These are phyloP conservation scores for Arachnomyces sp. DNA, from an alignment of 2,329 filamentous ascomycete species.

Conservation along the genomic window DNA sequence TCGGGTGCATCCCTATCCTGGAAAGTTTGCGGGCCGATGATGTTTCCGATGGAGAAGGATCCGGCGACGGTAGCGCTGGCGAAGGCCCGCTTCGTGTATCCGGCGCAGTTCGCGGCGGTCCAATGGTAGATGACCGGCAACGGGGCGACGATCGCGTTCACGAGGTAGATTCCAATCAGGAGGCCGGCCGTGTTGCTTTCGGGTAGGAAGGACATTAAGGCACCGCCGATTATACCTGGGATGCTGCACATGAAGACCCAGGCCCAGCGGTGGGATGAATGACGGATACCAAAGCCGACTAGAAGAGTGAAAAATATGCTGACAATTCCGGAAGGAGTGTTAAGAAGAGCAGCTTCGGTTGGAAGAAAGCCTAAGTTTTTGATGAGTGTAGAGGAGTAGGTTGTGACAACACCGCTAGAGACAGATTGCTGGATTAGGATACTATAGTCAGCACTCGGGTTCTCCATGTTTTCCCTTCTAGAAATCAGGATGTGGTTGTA, in stretches of 20 bases:
- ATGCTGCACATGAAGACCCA: constrained; percentile 36
- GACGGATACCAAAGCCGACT: constrained; percentile 31
- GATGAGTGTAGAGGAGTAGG: constrained; percentile 38
- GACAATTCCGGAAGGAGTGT: constrained; percentile 38
- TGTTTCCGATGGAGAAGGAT: constrained; percentile 27
- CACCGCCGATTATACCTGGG: constrained; percentile 39
- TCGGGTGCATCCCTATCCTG: constrained; percentile 36
- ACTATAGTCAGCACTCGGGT: constrained; percentile 25
- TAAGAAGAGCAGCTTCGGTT: constrained; percentile 37
- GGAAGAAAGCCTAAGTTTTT: constrained; percentile 36
- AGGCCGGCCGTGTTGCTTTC: constrained; percentile 32
- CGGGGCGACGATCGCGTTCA: constrained; percentile 32
- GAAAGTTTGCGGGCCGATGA: constrained; percentile 33
- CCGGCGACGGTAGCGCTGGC: constrained; percentile 38
- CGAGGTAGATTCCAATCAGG: constrained; percentile 38
- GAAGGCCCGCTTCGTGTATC: constrained; percentile 43
- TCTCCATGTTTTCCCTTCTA: constrained; percentile 19
- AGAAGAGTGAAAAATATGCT: constrained; percentile 32
- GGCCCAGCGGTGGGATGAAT: constrained; percentile 32
- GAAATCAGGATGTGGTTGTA: constrained; percentile 14
- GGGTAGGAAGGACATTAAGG: constrained; percentile 29
- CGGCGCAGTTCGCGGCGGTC: constrained; percentile 41
- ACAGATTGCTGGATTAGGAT: constrained; percentile 21
- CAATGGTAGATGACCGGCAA: constrained; percentile 37
- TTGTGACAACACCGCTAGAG: constrained; percentile 39